Evolutionary conservation across 345 rosid species (phyloP), one percentile per base, ranked within the genome.

Genomic region (Combretum micranthum): DNA sequence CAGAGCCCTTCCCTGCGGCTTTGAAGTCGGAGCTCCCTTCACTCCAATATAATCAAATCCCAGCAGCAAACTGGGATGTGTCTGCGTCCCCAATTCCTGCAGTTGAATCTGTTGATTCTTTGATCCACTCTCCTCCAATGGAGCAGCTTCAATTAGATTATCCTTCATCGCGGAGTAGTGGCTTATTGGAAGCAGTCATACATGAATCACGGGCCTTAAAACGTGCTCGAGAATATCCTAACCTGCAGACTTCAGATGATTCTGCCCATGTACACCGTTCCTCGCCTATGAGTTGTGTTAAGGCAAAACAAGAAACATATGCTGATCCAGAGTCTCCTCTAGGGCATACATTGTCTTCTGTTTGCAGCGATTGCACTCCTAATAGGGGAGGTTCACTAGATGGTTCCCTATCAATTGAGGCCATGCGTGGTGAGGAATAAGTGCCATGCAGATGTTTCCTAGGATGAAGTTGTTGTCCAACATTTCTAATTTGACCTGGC

Each of bases 1-100:
- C 79, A 20, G 79, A 50, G 63, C 76, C 80, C 68, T 44, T 65
- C 50, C 37, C 46, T 23, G 80, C 43, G 78, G 70, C 64, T 15
- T 65, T 58, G 72, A 76, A 74, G 75, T 68, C 64, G 80, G 90
- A 84, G 81, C 85, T 79, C 84, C 90, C 87, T 84, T 79, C 87
- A 79, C 60, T 73, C 90, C 90, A 81, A 84, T 64, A 63, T 77
- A 57, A 72, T 43, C 77, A 78, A 47, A 39, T 71, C 67, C 77
- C 57, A 62, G 68, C 52, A 64, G 79, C 49, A 59, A 42, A 72
- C 56, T 74, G 80, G 76, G 73, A 64, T 57, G 63, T n/a, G 21
- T 64, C 61, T 43, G 48, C 57, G 15, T 67, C 64, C 75, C 72
- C 71, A 48, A 61, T 75, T 57, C 69, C 66, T 37, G 64, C 66